Base-by-base conservation (phyloP, 2,329 filamentous ascomycete genomes). In the Cercospora nicotianae region DNA sequence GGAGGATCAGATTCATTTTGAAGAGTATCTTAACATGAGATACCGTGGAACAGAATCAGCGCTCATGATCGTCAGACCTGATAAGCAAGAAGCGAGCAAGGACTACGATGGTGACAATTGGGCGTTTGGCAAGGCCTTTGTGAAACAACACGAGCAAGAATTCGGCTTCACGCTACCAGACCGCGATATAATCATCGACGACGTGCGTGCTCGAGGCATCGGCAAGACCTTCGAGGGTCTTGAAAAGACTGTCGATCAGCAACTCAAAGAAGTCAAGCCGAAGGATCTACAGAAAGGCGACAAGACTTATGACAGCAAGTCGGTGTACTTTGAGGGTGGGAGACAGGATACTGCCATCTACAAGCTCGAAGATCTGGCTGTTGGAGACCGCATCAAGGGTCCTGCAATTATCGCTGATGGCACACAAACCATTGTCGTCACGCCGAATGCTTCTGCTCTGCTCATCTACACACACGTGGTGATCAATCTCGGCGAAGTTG, bases 11-110 rank as follows among this genome's bases (percentile, higher is more conserved):
- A 91, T 97, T 26, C 85, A 89, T 0, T 96, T 94, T 75, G 93
- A 97, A 77, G 91, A 96, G 77, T 97, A 97, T 75, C 87, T 98
- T 66, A 97, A 97, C 77, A 93, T 97, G 90, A 85, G 94, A 66
- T 97, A 97, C 75, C 87, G 92, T 39, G 93, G 93, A 10, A 97
- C 93, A 0, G 93, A 97, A 77, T 96, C 93, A 7, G 92, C 93
- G 0, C 84, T 97, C 51, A 97, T 97, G 93, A 88, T 96, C 59
- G 81, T 95, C 71, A 92, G 90, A 78, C 92, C 93, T 0, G 85
- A 80, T 2, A 80, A 85, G 42, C 86, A 88, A 61, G 89, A 92
- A 66, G 84, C 84, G 0, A 81, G 87, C 67, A 84, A 85, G 45
- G 81, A 85, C 13, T 91, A 86, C 70, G 83, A 79, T 26, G 89